Percentiles rank a stretch among this genome's conserved stretches.
Evolutionary conservation across 805 yeast species (phyloP).

Genomic region (Candida maesae): DNA sequence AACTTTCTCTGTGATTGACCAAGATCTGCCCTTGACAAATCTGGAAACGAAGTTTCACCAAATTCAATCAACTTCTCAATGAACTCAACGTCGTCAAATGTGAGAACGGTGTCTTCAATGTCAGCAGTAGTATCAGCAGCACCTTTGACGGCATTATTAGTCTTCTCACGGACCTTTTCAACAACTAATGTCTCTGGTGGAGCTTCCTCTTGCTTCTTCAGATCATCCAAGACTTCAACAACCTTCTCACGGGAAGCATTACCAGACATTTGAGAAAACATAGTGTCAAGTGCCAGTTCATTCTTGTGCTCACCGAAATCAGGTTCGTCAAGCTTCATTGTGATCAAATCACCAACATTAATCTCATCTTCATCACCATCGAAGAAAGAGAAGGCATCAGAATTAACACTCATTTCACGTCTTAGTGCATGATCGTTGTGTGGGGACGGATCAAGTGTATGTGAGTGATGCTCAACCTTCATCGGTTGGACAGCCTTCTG

Average conservation of each 20-base stretch:
- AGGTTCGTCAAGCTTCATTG: constrained; percentile 20
- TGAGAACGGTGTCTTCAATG: constrained; percentile 16
- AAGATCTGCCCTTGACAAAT: constrained; percentile 27
- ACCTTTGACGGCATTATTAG: no score
- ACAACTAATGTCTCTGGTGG: no score
- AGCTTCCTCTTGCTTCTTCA: no score
- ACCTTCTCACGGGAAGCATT: neutral
- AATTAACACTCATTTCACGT: constrained; percentile 4
- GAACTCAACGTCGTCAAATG: constrained; percentile 34
- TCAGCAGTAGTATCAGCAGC: neutral
- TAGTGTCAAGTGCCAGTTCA: constrained; percentile 1
- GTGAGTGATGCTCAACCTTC: no score
- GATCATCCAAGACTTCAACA: neutral
- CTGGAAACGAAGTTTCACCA: constrained; percentile 39
- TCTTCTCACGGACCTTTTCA: no score
- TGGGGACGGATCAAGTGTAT: neutral
- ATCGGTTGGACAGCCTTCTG: no score
- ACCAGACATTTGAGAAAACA: neutral
- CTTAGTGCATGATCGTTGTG: constrained; percentile 3
- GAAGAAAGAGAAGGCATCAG: constrained; percentile 23
- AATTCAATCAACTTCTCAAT: constrained; percentile 36
- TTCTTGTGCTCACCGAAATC: constrained; percentile 8
- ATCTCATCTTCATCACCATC: constrained; percentile 25
- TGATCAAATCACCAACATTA: constrained; percentile 15
- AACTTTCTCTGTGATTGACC: constrained; percentile 29